Conservation (phyloP, 1,284 basidiomycete genomes). For the Puccinia brachypodii region DNA sequence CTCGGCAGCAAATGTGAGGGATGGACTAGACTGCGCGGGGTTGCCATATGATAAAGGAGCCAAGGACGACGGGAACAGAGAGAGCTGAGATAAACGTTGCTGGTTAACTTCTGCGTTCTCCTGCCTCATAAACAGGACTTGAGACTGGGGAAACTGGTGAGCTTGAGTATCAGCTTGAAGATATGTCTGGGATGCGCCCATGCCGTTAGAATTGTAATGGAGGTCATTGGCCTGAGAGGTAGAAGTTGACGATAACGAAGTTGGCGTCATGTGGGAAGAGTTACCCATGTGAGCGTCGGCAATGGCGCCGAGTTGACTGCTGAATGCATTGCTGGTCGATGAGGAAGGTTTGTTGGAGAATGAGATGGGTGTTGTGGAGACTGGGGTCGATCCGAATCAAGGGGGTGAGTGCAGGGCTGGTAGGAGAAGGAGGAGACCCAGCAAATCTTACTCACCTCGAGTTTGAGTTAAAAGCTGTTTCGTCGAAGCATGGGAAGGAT, state of each 20-base stretch:
- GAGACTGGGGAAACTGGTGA: not conserved
- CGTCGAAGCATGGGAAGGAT: slow-evolving; percentile 8
- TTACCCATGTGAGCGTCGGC: slow-evolving; percentile 48
- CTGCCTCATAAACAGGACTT: slow-evolving; percentile 23
- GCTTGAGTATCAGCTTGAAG: slow-evolving; percentile 16
- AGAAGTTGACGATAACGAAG: not conserved
- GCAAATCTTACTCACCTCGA: not conserved
- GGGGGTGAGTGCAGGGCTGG: not conserved
- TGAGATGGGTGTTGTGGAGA: not conserved
- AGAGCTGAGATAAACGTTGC: slow-evolving; percentile 8
- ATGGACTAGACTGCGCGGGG: slow-evolving; percentile 6
- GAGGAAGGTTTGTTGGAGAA: not conserved
- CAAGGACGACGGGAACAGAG: not conserved
- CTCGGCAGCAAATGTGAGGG: not conserved
- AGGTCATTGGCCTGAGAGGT: slow-evolving; percentile 13
- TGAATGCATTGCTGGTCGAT: slow-evolving; percentile 15
- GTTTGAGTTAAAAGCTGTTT: not conserved
- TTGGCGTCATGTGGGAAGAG: not conserved
- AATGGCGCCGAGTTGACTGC: slow-evolving; percentile 44
- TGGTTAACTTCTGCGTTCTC: not conserved
- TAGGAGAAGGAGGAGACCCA: not conserved
- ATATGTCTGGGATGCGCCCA: not conserved
- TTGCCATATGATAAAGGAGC: not conserved
- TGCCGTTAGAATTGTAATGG: not conserved
- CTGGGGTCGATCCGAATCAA: not conserved